Evolutionary conservation across 2,329 filamentous ascomycete species (phyloP), one percentile per base, ranked within the genome.

Genomic region (Verticillium tricorpus): DNA sequence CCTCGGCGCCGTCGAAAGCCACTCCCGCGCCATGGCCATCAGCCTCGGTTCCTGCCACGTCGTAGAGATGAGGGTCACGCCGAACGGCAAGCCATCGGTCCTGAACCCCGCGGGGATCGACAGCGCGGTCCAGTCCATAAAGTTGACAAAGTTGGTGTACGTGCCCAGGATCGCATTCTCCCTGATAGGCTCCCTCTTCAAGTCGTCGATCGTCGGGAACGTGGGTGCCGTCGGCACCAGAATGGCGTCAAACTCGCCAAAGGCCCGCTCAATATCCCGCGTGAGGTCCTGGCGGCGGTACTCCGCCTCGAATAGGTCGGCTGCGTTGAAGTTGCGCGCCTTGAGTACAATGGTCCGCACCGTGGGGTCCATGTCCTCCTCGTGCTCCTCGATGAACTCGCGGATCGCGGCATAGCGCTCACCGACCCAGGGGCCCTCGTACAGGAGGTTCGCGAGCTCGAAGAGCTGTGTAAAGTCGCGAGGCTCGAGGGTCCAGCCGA

Each of bases 101-200:
- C 74, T 63, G 39, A 75, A 76, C 1, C 80, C 80, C 0, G 83
- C 83, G 1, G 83, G 82, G n/a, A 86, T 75, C 1, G 81, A 77
- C 11, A 85, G 66, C 2, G 80, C 83, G 45, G 80, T 81, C 66
- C 86, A 77, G 69, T 88, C 85, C 19, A 88, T 70, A 32, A 88
- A 82, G 66, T 88, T 88, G 17, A 80, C 85, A 67, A 83, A 86
- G 67, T 87, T 85, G 0, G 84, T 86, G 61, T 86, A 87, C 25
- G 77, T 80, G 6, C 84, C 83, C 6, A 86, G 68, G 3, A 77
- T 70, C 4, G 81, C 81, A 66, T 88, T 88, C 67, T 82, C 78
- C 17, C 70, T 71, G 25, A 88, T 76, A 0, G 85, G 85, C 52
- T 85, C 80, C 2, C 71, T 71, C 1, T 76, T 72, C 56, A 88